Base-by-base conservation (phyloP, 352 stramenopile species). In the Globisporangium lucens region DNA sequence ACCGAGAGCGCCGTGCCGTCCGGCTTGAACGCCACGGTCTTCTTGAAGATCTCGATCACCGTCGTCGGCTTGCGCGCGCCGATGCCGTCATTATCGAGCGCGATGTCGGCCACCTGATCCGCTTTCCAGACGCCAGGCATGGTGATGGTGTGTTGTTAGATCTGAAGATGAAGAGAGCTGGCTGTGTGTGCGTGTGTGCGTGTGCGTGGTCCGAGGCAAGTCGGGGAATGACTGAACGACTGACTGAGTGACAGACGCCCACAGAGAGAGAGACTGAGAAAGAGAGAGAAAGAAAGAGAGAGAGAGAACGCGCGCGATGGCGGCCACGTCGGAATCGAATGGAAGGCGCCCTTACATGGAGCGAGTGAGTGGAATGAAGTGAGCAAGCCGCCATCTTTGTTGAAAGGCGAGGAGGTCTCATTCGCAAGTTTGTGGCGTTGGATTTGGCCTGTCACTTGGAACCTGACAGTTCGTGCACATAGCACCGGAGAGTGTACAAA, bases 1-100 rank as follows among this genome's bases (percentile, higher is more conserved):
- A 78, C 74, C 59, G 75, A 78, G 17, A 88, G 76, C 17, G 80
- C 77, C 69, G 67, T 62, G 33, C 57, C 66, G 27, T 74, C 70
- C 0, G 70, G 66, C 30, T 74, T 61, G 6, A 64, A 65, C 41
- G 63, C 30, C 15, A 83, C 76, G 4, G 76, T 76, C 24, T 64
- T 58, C 67, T 80, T 73, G 68, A 88, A 85, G 24, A 77, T 70
- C 3, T 70, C 64, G 47, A 74, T 49, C 51, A 86, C 72, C 0
- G 80, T 88, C 38, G 58, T 65, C 4, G 80, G 76, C 24, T 71
- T 35, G 22, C 75, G 76, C 47, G 76, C 59, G 52, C 53, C 65
- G 56, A 84, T 69, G 62, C 71, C 56, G 2, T 65, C 77, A 61
- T 41, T 33, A 9, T 67, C 51, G 6, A 67, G 22, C 24, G 30